Evolutionary conservation across 2,329 filamentous ascomycete species (phyloP), one percentile per base, ranked within the genome.

Genomic region (Xylaria sp.): DNA sequence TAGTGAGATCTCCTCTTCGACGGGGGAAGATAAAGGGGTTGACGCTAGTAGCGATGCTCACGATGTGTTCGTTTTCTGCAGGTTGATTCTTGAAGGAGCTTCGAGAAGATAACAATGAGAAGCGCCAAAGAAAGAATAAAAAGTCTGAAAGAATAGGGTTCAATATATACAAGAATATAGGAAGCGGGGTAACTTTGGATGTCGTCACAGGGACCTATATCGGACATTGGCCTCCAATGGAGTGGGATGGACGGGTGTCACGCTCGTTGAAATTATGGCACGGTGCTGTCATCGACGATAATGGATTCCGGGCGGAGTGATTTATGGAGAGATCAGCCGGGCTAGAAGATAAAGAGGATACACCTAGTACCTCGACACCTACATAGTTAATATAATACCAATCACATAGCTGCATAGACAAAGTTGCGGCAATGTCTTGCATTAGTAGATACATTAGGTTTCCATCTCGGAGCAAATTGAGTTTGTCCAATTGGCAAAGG

Each of bases 191-290:
- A 74, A 64, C 6, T 15, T n/a, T 48, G 46, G 68, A 67, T 65
- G 66, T 76, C 74, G 74, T 76, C 74, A 76, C 74, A 59, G 39
- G 41, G 37, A 58, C 63, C 66, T 71, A 71, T 61, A 69, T 69
- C 66, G 66, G 69, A 66, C 55, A 28, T 41, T 15, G 10, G 39
- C 23, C 48, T 59, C 58, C 59, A 66, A 59, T 59, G 58, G 66
- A 59, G 54, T 56, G 66, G 31, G 55, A 64, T 44, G 39, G 31
- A 28, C 2, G 28, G 28, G 28, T 28, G 28, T 28, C 28, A 28
- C 41, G 54, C 31, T 39, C 31, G 18, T 58, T 41, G 23, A 48
- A 39, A 48, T 18, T 65, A 58, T 46, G 56, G 31, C 51, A 37
- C 23, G 31, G 28, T 28, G 56, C 10, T 41, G 34, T 51, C 48